A percentile compares a stretch with the other conserved stretches of the same genome.
Evolutionary conservation across 257 asterid genomes (phyloP).

Genomic region (Penstemon newberryi): DNA sequence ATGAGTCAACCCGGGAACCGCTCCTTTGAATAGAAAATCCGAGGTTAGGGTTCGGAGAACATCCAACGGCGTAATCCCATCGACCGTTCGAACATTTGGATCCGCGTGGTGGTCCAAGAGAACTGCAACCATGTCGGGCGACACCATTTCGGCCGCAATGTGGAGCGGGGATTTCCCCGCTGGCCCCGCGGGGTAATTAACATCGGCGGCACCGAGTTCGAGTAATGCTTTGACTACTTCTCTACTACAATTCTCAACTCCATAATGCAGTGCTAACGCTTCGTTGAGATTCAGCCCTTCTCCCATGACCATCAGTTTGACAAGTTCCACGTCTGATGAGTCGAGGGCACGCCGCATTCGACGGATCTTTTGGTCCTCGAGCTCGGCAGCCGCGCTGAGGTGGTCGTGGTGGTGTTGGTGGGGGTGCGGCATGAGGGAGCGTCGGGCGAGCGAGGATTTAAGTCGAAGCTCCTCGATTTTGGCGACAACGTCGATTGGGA

Average conservation of each 20-base stretch:
- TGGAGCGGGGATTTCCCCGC: constrained; percentile 87
- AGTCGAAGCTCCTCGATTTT: constrained; percentile 90
- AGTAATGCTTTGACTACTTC: constrained; percentile 86
- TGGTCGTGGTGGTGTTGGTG: constrained; percentile 58
- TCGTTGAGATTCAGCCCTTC: constrained; percentile 90
- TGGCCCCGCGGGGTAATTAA: constrained; percentile 86
- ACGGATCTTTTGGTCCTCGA: constrained; percentile 84
- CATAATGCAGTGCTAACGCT: constrained; percentile 81
- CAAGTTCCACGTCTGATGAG: constrained; percentile 90
- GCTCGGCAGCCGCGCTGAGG: constrained; percentile 55
- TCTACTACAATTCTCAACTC: constrained; percentile 80
- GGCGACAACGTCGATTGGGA: constrained; percentile 84
- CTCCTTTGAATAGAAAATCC: constrained; percentile 84
- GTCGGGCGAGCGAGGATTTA: constrained; percentile 65
- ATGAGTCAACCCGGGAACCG: constrained; percentile 73
- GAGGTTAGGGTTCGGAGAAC: constrained; percentile 92
- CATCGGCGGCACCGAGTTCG: constrained; percentile 96
- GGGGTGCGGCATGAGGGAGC: constrained; percentile 56
- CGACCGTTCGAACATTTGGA: constrained; percentile 77
- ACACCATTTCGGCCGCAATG: constrained; percentile 90
- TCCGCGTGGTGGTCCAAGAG: constrained; percentile 95
- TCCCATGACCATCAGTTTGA: constrained; percentile 98
- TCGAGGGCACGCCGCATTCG: constrained; percentile 94
- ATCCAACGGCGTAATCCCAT: constrained; percentile 80
- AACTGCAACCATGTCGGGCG: constrained; percentile 97